These are phyloP conservation scores for Pseudonectria buxi DNA, from an alignment of 2,329 filamentous ascomycete genomes.

Conservation along the genomic window DNA sequence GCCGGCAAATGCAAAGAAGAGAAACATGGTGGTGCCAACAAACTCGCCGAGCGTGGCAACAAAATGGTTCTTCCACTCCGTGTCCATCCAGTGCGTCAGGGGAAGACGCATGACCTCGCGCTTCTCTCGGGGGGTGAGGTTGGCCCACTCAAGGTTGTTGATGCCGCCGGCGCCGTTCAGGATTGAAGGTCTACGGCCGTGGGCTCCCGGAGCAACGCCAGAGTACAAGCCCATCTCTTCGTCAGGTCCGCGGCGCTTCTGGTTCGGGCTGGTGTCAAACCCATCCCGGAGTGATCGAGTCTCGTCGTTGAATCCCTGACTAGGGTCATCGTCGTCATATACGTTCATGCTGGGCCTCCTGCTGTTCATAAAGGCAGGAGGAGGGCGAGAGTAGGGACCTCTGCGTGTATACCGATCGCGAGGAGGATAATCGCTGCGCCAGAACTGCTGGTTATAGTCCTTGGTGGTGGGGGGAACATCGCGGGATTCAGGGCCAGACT, in stretches of 20 bases:
- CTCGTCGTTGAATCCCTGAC: slow-evolving; percentile 11
- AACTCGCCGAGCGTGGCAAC: slow-evolving; percentile 33
- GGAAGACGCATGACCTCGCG: slow-evolving; percentile 38
- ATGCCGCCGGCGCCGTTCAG: slow-evolving; percentile 12
- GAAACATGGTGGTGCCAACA: slow-evolving; percentile 36
- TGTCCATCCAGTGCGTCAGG: slow-evolving; percentile 41
- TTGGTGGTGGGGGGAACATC: slow-evolving; percentile 9
- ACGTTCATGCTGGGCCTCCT: slow-evolving; percentile 7
- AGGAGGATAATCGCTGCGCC: slow-evolving; percentile 15
- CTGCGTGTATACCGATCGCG: slow-evolving; percentile 17
- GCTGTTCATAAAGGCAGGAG: slow-evolving; percentile 19
- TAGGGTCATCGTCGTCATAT: slow-evolving; percentile 20
- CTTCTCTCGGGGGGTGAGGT: slow-evolving; percentile 33
- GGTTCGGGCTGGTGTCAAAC: slow-evolving; percentile 5
- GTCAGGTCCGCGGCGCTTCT: slow-evolving; percentile 11
- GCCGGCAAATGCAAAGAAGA: slow-evolving; percentile 37
- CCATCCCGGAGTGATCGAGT: slow-evolving; percentile 10
- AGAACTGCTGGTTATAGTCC: slow-evolving; percentile 9
- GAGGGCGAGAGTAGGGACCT: slow-evolving; percentile 12
- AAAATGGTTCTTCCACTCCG: slow-evolving; percentile 38
- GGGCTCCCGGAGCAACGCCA: neutral
- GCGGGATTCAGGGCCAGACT: no score
- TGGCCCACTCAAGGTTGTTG: slow-evolving; percentile 30
- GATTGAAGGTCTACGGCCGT: slow-evolving; percentile 4
- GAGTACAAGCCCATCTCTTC: slow-evolving; percentile 17